Percentiles rank a stretch among this genome's conserved stretches.
Evolutionary conservation across 2,329 filamentous ascomycete genomes (phyloP).

Genomic region (Hypoxylon sp.): DNA sequence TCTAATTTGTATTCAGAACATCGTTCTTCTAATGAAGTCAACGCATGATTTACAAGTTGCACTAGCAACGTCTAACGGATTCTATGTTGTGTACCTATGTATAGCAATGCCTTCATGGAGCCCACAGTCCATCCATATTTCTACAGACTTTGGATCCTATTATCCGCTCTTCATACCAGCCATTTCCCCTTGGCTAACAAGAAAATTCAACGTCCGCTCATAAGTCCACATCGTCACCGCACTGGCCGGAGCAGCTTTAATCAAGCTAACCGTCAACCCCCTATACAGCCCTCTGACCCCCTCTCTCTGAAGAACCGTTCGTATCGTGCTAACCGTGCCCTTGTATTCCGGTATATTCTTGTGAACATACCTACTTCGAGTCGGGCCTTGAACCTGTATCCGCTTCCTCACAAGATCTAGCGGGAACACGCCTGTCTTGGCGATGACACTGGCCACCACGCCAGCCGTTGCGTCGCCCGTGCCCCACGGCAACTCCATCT

Average conservation of each 20-base stretch:
- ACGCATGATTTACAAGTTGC: conserved; percentile 22
- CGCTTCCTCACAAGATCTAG: conserved; percentile 93
- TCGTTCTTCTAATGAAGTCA: conserved; percentile 4
- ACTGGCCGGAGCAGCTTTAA: conserved; percentile 95
- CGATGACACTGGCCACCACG: conserved; percentile 80
- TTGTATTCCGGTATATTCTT: conserved; percentile 89
- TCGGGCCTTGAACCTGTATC: conserved; percentile 95
- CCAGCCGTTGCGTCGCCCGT: conserved; percentile 88
- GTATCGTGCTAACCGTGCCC: conserved; percentile 76
- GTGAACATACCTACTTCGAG: conserved; percentile 82
- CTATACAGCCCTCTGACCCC: conserved; percentile 87
- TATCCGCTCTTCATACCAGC: not conserved
- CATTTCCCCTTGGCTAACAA: conserved; percentile 60
- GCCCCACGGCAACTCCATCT: conserved; percentile 75
- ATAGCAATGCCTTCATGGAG: conserved; percentile 28
- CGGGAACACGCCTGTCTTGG: conserved; percentile 93
- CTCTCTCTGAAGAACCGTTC: conserved; percentile 78
- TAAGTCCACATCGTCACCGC: conserved; percentile 97
- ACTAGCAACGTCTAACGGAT: conserved; percentile 23
- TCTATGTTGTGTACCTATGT: conserved; percentile 16
- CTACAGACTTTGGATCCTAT: conserved; percentile 10
- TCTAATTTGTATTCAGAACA: not conserved
- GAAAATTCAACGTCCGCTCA: conserved; percentile 77
- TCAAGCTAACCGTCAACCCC: conserved; percentile 86
- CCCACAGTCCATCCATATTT: not conserved